Conservation (phyloP, 2,329 filamentous ascomycete genomes). For the Reticulascus tulasneorum region DNA sequence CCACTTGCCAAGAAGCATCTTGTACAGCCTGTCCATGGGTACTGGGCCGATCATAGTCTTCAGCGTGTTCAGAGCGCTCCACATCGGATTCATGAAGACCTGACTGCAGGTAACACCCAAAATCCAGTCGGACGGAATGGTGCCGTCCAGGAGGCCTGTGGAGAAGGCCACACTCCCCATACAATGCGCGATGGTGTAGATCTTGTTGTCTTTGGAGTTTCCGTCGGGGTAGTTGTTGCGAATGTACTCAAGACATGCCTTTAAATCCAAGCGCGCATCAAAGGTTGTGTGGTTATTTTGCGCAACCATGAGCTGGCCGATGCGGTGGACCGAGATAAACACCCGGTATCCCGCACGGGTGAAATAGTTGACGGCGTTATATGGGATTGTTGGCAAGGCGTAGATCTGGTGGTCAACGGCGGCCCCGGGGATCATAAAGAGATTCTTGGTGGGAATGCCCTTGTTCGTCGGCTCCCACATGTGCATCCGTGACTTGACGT, state of each 20-base stretch:
- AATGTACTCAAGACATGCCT: conserved; percentile 51
- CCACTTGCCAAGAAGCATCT: conserved; percentile 45
- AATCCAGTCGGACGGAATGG: conserved; percentile 54
- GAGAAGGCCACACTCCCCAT: conserved; percentile 59
- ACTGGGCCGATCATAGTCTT: conserved; percentile 49
- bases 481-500: conserved; percentile 48
- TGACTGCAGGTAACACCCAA: conserved; percentile 55
- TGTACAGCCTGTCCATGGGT: conserved; percentile 47
- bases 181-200: conserved; percentile 60
- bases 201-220: conserved; percentile 26
- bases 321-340: conserved; percentile 54
- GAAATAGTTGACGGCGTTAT: conserved; percentile 62
- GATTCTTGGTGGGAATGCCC: conserved; percentile 36
- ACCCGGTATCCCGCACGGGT: conserved; percentile 56
- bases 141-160: conserved; percentile 57
- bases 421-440: conserved; percentile 61
- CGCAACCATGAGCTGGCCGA: conserved; percentile 48
- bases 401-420: conserved; percentile 62
- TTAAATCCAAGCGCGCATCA: conserved; percentile 56
- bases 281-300: conserved; percentile 54
- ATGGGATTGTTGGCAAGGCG: conserved; percentile 58
- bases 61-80: conserved; percentile 50
- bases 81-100: conserved; percentile 61
- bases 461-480: conserved; percentile 51
- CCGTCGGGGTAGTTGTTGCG: conserved; percentile 30